Evolutionary conservation across 2,329 filamentous ascomycete species (phyloP), one percentile per base, ranked within the genome.

Genomic region (Sclerotinia borealis): DNA sequence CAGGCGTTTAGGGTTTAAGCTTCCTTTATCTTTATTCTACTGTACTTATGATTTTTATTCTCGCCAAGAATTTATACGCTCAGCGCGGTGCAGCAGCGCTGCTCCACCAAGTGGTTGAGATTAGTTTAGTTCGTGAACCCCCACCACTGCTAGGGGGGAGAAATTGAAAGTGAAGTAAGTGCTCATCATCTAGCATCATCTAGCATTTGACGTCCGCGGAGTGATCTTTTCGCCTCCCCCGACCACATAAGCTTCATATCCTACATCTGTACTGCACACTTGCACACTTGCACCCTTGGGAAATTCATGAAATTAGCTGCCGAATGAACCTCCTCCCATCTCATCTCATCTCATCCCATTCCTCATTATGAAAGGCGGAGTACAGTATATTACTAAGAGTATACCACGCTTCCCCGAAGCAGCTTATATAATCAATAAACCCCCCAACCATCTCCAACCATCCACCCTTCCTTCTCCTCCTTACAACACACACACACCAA

Each of bases 31-130:
- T n/a, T n/a, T n/a, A n/a, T n/a, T n/a, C n/a, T n/a, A n/a, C n/a
- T n/a, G n/a, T n/a, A n/a, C 52, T 37, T 43, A 43, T 34, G 25
- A 39, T 17, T 63, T 19, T 22, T 41, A 39, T 51, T 25, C 29
- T 22, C 39, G 61, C 55, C 47, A 60, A 63, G 61, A 22, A 51
- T 60, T 63, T 63, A 63, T 63, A 63, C 61, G 61, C 61, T 62
- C 60, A 58, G 60, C 60, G 51, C 60, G 60, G 51, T 56, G 60
- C 60, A 63, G 43, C 51, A 37, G 25, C 43, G 50, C 31, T 29
- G 37, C 55, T 47, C 61, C 45, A 51, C 55, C 47, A 51, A 25
- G 31, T 31, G 36, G 27, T 25, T 31, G 48, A 29, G 49, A 19
- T 7, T 34, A 41, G 36, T 37, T 15, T 25, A 50, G 56, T 27